Percentiles rank a stretch among this genome's conserved stretches.
Evolutionary conservation across 345 rosid genomes (phyloP).

Genomic region (Pugionium cornutum): DNA sequence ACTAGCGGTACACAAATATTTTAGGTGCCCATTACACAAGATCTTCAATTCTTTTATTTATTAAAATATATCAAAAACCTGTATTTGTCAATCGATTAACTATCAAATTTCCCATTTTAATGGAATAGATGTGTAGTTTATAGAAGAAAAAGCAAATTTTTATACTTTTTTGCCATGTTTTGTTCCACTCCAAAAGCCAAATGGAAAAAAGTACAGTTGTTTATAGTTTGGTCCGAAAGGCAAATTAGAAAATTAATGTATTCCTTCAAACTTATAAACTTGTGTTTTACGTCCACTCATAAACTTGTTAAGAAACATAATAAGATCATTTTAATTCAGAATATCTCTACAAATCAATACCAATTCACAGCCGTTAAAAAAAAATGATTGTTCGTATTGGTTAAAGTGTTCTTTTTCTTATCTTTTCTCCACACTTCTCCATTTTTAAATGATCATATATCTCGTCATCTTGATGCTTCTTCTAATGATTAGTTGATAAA

Average conservation of each 20-base stretch:
- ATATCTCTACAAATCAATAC: slow-evolving; percentile 6
- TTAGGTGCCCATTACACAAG: no score
- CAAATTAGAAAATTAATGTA: not conserved
- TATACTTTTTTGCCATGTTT: not conserved
- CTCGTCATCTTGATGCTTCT: slow-evolving; percentile 30
- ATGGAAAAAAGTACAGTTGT: not conserved
- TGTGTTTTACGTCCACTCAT: no score
- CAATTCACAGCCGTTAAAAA: slow-evolving; percentile 6
- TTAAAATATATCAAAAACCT: no score
- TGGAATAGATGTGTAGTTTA: no score
- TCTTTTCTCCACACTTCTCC: slow-evolving; percentile 18
- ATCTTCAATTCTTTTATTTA: no score
- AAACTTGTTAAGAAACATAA: not conserved
- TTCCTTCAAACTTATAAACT: not conserved
- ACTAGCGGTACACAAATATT: no score
- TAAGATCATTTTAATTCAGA: not conserved
- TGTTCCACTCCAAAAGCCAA: not conserved
- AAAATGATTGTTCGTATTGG: slow-evolving; percentile 29
- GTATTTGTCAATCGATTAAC: slow-evolving; percentile 12
- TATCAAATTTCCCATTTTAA: slow-evolving; percentile 1
- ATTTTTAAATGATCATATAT: slow-evolving; percentile 14
- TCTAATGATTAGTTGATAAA: slow-evolving; percentile 20
- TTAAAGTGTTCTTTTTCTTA: slow-evolving; percentile 23
- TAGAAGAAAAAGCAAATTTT: no score
- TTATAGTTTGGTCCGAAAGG: not conserved